phyloP scores from a whole-genome alignment of 1,284 basidiomycete genomes.

The Sporisorium sorghi region DNA sequence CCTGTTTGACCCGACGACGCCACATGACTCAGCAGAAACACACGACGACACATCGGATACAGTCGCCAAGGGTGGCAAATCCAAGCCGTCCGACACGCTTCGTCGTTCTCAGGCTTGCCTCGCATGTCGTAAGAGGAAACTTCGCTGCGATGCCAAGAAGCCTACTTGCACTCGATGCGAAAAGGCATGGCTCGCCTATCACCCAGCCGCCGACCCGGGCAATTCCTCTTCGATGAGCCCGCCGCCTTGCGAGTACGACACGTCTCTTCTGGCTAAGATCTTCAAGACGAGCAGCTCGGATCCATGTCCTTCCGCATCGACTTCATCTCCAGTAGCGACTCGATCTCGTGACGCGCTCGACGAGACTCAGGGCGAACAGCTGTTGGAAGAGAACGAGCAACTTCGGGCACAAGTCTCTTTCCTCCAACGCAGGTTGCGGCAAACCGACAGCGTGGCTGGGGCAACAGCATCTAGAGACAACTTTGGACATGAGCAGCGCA shows the following conservation, averaged over 20 bases:
- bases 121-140: slow-evolving; percentile 40
- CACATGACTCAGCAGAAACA: neutral
- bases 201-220: slow-evolving; percentile 5
- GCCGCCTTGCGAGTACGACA: slow-evolving; percentile 43
- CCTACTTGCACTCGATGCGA: slow-evolving; percentile 42
- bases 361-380: neutral
- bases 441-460: neutral
- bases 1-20: neutral
- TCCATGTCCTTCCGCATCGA: slow-evolving; percentile 4
- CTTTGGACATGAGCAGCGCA: neutral
- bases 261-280: slow-evolving; percentile 32
- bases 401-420: slow-evolving; percentile 24
- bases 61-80: slow-evolving; percentile 4
- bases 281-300: slow-evolving; percentile 22
- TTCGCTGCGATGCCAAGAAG: slow-evolving; percentile 43
- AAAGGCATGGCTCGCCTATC: slow-evolving; percentile 34
- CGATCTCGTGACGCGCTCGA: slow-evolving; percentile 3
- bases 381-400: slow-evolving; percentile 20
- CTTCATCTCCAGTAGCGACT: neutral
- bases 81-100: slow-evolving; percentile 23
- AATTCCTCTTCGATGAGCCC: neutral
- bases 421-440: slow-evolving; percentile 13
- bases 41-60: slow-evolving; percentile 11
- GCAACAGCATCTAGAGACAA: neutral
- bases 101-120: slow-evolving; percentile 42